phyloP scores from a whole-genome alignment of 495 filamentous ascomycete species.

The Apodospora peruviana region DNA sequence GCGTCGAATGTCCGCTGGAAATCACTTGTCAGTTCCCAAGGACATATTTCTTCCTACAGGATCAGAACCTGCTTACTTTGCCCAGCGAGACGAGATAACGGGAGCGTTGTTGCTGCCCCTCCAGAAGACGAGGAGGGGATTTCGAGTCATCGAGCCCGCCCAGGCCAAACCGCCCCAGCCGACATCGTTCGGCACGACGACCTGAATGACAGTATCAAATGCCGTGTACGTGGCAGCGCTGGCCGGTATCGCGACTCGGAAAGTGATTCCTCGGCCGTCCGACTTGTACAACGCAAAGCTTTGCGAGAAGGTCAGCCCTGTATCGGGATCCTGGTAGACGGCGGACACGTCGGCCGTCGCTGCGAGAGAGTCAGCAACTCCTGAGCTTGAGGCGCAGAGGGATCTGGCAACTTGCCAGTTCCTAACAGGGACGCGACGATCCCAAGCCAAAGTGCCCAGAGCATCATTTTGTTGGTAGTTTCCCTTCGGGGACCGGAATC shows the following conservation, averaged over 20 bases:
- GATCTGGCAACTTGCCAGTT: slow-evolving; percentile 2
- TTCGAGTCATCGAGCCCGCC: slow-evolving; percentile 36
- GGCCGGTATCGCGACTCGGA: slow-evolving; percentile 35
- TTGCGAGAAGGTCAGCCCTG: slow-evolving; percentile 45
- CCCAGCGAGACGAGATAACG: slow-evolving; percentile 28
- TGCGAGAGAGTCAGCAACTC: slow-evolving; percentile 7
- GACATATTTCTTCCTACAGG: not conserved
- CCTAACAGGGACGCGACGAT: slow-evolving; percentile 16
- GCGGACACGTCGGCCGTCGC: slow-evolving; percentile 21
- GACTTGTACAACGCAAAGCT: slow-evolving; percentile 33
- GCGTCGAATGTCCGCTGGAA: slow-evolving; percentile 27
- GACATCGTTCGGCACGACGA: slow-evolving; percentile 33
- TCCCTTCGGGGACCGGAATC: not conserved
- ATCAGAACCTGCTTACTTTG: slow-evolving; percentile 24
- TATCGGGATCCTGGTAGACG: slow-evolving; percentile 39
- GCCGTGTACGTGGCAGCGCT: slow-evolving; percentile 16
- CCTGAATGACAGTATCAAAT: slow-evolving; percentile 39
- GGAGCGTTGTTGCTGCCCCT: slow-evolving; percentile 17
- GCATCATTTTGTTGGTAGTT: slow-evolving; percentile 10
- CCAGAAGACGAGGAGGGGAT: slow-evolving; percentile 37
- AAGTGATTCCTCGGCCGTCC: slow-evolving; percentile 25
- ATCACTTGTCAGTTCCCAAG: not conserved
- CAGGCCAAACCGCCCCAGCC: slow-evolving; percentile 41
- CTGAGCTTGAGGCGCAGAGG: not conserved
- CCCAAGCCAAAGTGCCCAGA: slow-evolving; percentile 19